These are phyloP conservation scores for Lasiodiplodia gonubiensis DNA, from an alignment of 2,329 filamentous ascomycete species.

Conservation along the genomic window DNA sequence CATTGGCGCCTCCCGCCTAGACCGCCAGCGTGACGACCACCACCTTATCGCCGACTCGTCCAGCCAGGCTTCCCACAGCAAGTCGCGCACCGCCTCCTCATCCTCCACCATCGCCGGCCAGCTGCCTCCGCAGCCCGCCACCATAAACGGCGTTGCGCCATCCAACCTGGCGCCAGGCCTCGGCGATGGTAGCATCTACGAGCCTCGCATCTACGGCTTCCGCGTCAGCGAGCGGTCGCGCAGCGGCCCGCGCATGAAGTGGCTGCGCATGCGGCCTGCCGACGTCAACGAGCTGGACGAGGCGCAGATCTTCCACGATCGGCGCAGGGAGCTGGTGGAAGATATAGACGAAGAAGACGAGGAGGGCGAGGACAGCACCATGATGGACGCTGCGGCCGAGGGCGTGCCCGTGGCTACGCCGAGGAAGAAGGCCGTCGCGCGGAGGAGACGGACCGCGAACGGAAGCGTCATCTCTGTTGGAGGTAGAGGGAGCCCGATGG, in stretches of 20 bases:
- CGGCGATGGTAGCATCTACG: conserved; percentile 82
- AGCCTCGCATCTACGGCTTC: conserved; percentile 96
- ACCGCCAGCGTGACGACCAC: conserved; percentile 34
- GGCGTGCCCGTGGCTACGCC: conserved; percentile 36
- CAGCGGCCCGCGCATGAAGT: conserved; percentile 94
- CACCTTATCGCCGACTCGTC: conserved; percentile 42
- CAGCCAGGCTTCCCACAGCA: conserved; percentile 41
- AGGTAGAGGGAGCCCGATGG: conserved; percentile 46
- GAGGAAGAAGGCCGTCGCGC: conserved; percentile 46
- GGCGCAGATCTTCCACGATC: conserved; percentile 52
- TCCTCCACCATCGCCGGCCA: conserved; percentile 41
- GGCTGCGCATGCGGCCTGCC: conserved; percentile 83
- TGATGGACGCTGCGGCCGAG: conserved; percentile 43
- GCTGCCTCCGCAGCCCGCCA: conserved; percentile 54
- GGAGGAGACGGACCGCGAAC: conserved; percentile 40
- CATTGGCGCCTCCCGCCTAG: conserved; percentile 71
- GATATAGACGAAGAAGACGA: conserved; percentile 50
- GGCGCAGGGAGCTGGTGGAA: conserved; percentile 33
- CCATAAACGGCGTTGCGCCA: conserved; percentile 84
- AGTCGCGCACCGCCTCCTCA: conserved; percentile 41
- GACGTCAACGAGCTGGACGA: conserved; percentile 87
- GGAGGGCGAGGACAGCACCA: conserved; percentile 37
- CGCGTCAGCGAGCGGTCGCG: conserved; percentile 87
- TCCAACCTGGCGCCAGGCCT: conserved; percentile 89
- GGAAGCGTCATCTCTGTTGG: conserved; percentile 16